phyloP scores from a whole-genome alignment of 73 alveolate species.

The Symbiodinium natans region DNA sequence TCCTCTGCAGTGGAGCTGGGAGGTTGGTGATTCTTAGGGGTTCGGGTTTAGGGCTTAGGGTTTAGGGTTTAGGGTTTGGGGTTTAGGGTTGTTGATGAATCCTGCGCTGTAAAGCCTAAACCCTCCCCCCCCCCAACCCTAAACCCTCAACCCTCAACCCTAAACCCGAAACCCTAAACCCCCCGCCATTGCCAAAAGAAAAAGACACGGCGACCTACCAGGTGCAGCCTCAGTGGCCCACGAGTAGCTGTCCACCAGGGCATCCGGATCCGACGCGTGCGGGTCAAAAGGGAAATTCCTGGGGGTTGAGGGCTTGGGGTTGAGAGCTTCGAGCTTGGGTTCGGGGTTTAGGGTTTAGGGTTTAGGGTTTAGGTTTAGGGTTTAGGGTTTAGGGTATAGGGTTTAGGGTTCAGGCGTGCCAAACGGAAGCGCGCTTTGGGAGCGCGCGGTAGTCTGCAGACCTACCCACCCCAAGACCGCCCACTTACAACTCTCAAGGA shows the following conservation, averaged over 20 bases:
- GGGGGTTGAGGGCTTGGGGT: background rate
- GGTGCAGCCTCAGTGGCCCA: background rate
- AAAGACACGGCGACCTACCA: too few species aligned
- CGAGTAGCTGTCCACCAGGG: background rate
- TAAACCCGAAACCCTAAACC: background rate
- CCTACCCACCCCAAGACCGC: too few species aligned
- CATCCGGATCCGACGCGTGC: background rate
- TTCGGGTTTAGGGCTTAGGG: background rate
- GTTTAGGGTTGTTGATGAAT: background rate
- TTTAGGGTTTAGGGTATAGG: too few species aligned
- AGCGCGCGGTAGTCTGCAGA: too few species aligned
- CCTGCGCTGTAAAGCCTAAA: too few species aligned
- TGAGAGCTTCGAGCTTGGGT: background rate
- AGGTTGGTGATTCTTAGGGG: background rate
- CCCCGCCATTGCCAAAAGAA: too few species aligned
- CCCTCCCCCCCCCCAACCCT: background rate
- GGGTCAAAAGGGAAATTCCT: conserved; percentile 4
- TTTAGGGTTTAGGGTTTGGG: background rate
- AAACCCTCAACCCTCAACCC: background rate
- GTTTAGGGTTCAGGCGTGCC: too few species aligned
- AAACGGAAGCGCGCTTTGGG: too few species aligned
- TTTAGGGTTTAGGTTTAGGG: too few species aligned
- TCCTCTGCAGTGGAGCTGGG: too few species aligned
- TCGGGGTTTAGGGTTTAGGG: background rate
- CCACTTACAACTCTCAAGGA: too few species aligned